Base-by-base conservation (phyloP, 2,329 filamentous ascomycete genomes). In the Chrysoporthe cubensis region DNA sequence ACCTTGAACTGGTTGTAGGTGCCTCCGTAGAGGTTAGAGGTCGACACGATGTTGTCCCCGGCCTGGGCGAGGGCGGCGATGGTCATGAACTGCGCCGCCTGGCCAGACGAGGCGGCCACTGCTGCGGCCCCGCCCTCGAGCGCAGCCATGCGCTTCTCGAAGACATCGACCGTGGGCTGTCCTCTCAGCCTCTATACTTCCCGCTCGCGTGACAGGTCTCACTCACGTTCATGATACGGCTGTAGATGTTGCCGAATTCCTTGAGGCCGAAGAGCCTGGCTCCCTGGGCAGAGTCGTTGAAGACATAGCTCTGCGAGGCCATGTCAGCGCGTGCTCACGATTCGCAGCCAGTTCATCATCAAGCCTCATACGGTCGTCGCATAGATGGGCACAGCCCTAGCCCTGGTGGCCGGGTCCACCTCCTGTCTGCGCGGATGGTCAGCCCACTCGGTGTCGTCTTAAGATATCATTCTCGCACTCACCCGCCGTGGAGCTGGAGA, bases 1-100 rank as follows among this genome's bases (percentile, higher is more conserved):
- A 97, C 94, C 82, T 97, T 97, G 82, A 97, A 89, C 83, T 97
- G 95, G 82, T 98, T 97, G 84, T 97, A 97, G 18, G 95, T 97
- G 78, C 94, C 94, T 72, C 94, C 94, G 80, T 97, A 97, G 67
- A 97, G 84, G 81, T 96, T 97, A 62, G 90, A 90, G 7, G 95
- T 97, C 14, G 93, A 91, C 63, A 97, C 87, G 73, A 97, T 97
- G 83, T 97, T 97, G 84, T 97, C 94, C 60, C 95, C 95, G 0
- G 89, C 87, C 70, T 93, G 89, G 4, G 93, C 93, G n/a, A 98
- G 89, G 7, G 94, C 90, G 34, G 88, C 85, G 75, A 97, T 90
- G 66, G 93, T 85, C 84, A 97, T 94, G 83, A 97, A 97, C 77
- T 97, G 94, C 1, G 95, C 95, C 3, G 92, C 88, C 80, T 97